phyloP scores from a whole-genome alignment of 129 eudicot genomes.

The Chrysanthemum lavandulifolium region DNA sequence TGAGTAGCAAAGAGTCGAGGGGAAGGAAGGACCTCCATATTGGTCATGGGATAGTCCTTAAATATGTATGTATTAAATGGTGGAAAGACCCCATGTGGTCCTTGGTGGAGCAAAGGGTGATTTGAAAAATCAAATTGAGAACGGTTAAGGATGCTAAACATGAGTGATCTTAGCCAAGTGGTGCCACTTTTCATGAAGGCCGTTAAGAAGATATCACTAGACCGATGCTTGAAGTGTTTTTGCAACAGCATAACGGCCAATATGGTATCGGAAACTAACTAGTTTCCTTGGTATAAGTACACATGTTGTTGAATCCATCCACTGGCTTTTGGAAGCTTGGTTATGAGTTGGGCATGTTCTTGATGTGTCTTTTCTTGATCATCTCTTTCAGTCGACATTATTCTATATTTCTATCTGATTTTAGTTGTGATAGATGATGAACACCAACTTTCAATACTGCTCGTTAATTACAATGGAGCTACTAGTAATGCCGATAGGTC shows the following conservation, averaged over 20 bases:
- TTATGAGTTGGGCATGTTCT: conserved; percentile 3
- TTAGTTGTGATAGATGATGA: too few relatives aligned
- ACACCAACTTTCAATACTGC: too few relatives aligned
- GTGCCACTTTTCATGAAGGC: conserved; percentile 15
- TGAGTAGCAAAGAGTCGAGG: conserved; percentile 9
- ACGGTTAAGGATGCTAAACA: conserved; percentile 9
- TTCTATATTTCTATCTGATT: too few relatives aligned
- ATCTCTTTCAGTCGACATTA: neutral
- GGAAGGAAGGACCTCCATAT: neutral
- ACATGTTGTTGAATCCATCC: neutral
- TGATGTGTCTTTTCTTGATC: neutral
- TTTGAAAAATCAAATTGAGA: conserved; percentile 3
- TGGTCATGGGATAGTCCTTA: neutral
- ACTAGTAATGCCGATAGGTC: too few relatives aligned
- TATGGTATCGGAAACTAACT: neutral
- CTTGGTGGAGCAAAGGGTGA: conserved; percentile 15
- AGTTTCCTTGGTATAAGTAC: neutral
- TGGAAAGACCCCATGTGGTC: conserved; percentile 9
- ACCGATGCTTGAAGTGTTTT: conserved; percentile 8
- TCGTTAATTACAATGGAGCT: too few relatives aligned
- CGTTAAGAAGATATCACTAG: conserved; percentile 5
- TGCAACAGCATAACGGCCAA: neutral
- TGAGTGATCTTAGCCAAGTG: conserved; percentile 17
- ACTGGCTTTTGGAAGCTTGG: neutral
- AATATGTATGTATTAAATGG: neutral